Evolutionary conservation across 2,329 filamentous ascomycete genomes (phyloP), one percentile per base, ranked within the genome.

Genomic region (Sarocladiaceae sp.): DNA sequence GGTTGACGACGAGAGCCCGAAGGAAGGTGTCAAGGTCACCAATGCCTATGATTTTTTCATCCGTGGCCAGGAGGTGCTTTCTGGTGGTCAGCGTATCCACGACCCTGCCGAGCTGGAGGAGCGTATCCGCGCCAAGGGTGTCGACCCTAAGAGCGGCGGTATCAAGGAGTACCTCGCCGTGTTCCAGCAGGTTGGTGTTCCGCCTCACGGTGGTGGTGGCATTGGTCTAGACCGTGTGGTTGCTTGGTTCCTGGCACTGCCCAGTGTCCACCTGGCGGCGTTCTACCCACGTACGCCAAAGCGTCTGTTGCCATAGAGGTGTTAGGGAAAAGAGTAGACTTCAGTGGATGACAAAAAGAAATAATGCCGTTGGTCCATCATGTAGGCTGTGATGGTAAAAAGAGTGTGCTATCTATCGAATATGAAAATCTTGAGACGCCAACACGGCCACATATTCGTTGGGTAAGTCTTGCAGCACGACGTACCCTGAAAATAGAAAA

Each of bases 51-150:
- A 96, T 70, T 90, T 96, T 63, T 96, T 97, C 76, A 84, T 96
- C 66, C 84, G 93, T 53, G 90, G 90, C 3, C 92, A 97, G 69
- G 93, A 97, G 71, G 93, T 97, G 55, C 80, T 97, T 17, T 92
- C 88, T 15, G 92, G 93, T 61, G 92, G 91, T 7, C 92, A 97
- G 71, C 89, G 92, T 80, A 89, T 97, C 60, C 88, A 97, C 70
- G 80, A 90, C 57, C 83, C 92, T 0, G 75, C 76, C 37, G 80
- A 87, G 71, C 80, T 97, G 13, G 85, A 90, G 65, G 80, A 83
- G 42, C 88, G 90, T 56, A 88, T 97, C 75, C 79, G 84, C 63
- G 77, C 75, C 54, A 86, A 90, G 71, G 92, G 90, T 53, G 82
- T 97, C 60, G 88, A 97, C 64, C 91, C 92, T 0, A 73, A 79